Percentiles rank a stretch among this genome's conserved stretches.
These are phyloP conservation scores for Cystobasidium tubakii DNA, from an alignment of 768 basidiomycete species.

Conservation along the genomic window DNA sequence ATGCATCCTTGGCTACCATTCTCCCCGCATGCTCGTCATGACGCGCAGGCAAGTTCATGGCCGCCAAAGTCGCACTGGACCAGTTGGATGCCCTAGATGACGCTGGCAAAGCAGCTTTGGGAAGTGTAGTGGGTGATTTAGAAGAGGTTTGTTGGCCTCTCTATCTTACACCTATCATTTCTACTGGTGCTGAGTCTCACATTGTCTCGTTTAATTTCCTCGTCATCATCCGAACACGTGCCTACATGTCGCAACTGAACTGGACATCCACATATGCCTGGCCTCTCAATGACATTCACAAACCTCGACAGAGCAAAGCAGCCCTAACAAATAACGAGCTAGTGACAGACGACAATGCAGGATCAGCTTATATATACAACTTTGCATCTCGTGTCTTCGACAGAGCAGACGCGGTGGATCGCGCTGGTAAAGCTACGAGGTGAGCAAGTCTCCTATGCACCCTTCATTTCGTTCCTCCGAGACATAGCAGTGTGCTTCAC, in stretches of 20 bases:
- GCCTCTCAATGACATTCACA: too few relatives aligned
- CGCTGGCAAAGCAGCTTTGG: slow-evolving; percentile 65
- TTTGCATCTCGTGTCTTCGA: slow-evolving; percentile 87
- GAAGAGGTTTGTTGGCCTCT: slow-evolving; percentile 55
- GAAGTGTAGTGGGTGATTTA: slow-evolving; percentile 67
- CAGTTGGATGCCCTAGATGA: slow-evolving; percentile 55
- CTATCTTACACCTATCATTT: neutral
- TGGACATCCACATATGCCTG: too few relatives aligned
- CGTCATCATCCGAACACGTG: neutral
- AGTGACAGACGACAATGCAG: slow-evolving; percentile 71
- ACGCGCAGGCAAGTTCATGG: slow-evolving; percentile 73
- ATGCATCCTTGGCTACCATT: too few relatives aligned
- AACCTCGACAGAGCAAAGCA: slow-evolving; percentile 58
- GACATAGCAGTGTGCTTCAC: neutral
- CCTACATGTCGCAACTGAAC: neutral
- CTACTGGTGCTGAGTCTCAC: neutral
- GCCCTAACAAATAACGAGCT: slow-evolving; percentile 70
- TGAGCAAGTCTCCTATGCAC: slow-evolving; percentile 48
- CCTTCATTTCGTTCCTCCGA: neutral
- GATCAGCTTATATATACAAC: slow-evolving; percentile 86
- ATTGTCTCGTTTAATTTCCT: neutral
- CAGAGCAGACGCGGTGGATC: slow-evolving; percentile 83
- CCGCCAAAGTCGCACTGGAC: slow-evolving; percentile 76
- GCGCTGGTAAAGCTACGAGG: slow-evolving; percentile 70
- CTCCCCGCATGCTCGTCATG: too few relatives aligned